Evolutionary conservation across 805 yeast species (phyloP), one percentile per base, ranked within the genome.

Genomic region (Candida ulmi): DNA sequence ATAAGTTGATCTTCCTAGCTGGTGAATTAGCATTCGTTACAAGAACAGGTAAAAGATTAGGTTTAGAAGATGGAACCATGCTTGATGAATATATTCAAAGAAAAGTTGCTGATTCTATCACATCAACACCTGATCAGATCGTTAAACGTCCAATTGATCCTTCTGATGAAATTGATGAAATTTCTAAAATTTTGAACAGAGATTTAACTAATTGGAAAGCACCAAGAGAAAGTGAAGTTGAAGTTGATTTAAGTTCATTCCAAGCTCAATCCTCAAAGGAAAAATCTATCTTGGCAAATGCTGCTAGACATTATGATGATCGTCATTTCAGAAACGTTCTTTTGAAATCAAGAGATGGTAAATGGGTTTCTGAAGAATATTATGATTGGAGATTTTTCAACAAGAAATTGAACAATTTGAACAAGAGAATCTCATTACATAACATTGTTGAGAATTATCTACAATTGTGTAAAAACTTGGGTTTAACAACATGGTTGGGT

Each of bases 321-420:
- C 51, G 52, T 26, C 62, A 66, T 45, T 65, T 62, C 45, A 45
- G 59, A 38, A 54, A 65, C 39, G 57, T 55, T 11, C 35, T 47
- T 12, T 45, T 61, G 13, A 51, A 59, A 55, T 48, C 65, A 50
- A 52, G 69, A 66, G 41, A 63, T 41, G 57, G 52, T 1, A 43
- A 45, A 26, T 53, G 62, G 48, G 51, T 51, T 4, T 58, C 56
- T 11, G 62, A 57, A 28, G 58, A 69, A 60, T 65, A 58, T 39
- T 80, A 79, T 50, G 88, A 81, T 56, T 79, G 85, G 83, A 67
- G 86, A 43, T 80, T 78, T 48, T 81, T 79, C 67, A 70, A 68
- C 46, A 56, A 62, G 36, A 59, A 67, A 29, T 57, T 69, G n/a
- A 49, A 50, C 25, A 59, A 58, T 29, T 49, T 60, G 28, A 62